phyloP scores from a whole-genome alignment of 2,329 filamentous ascomycete genomes.

The Nemania diffusa region DNA sequence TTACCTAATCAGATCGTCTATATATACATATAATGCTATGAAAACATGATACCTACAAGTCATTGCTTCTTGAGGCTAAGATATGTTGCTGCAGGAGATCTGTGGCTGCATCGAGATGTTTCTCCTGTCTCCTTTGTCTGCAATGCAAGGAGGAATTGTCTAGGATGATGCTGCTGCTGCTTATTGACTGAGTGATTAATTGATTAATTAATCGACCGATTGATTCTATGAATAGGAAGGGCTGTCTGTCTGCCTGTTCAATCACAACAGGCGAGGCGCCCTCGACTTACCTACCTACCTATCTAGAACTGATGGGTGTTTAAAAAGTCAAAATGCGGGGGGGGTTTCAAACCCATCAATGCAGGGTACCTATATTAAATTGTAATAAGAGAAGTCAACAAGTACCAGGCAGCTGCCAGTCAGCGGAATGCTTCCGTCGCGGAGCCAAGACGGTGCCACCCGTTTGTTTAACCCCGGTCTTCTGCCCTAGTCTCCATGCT shows the following conservation, averaged over 20 bases:
- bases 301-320: background rate
- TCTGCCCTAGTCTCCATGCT: constrained; percentile 1
- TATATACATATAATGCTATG: background rate
- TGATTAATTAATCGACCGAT: too few species aligned
- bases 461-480: constrained; percentile 11
- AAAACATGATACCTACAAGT: background rate
- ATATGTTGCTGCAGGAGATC: background rate
- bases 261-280: constrained; percentile 1
- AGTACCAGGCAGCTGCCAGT: constrained; percentile 26
- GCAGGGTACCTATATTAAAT: background rate
- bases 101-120: background rate
- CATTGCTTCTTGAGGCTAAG: background rate
- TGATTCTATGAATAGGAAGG: constrained; percentile 14
- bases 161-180: background rate
- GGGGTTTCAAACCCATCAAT: background rate
- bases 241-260: background rate
- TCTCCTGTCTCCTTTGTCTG: background rate
- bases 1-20: constrained; percentile 25
- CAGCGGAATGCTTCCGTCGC: constrained; percentile 32
- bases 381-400: constrained; percentile 1
- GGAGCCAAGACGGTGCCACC: constrained; percentile 34
- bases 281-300: background rate
- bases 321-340: constrained; percentile 15
- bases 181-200: background rate
- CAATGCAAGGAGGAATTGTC: background rate